Base-by-base conservation (phyloP, 1,284 basidiomycete species). In the Pascua sp. region DNA sequence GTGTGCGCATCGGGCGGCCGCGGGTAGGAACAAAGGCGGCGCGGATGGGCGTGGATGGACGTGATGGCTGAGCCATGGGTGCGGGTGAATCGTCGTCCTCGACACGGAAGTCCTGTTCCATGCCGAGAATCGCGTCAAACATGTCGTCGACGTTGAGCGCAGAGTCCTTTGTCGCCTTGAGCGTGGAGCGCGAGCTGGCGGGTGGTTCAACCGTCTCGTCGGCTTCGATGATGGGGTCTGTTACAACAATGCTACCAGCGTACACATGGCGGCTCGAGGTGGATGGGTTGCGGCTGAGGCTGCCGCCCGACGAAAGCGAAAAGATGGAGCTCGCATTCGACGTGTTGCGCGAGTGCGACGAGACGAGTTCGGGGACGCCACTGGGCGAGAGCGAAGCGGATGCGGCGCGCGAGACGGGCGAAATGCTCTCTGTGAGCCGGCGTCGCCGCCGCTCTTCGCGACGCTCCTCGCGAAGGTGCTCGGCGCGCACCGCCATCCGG, bases 91-190 rank as follows among this genome's bases (percentile, higher is more conserved):
- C 60, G n/a, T 66, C 64, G 44, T 67, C 67, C 12, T 70, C 68
- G 3, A 76, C 61, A 12, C 63, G 47, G 62, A 77, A 77, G 4
- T 62, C 69, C 53, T 76, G 66, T 56, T 78, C 76, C 75, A 78
- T 77, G 59, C 65, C 66, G 38, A 78, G 71, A 53, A 78, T 77
- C 62, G 77, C 75, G 49, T 78, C 75, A 15, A 78, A 64, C 75
- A 78, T 77, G 57, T 75, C 71, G 56, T 73, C 65, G 36, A 61
- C 60, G 1, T 67, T 67, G 47, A 70, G 24, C 24, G 24, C 24
- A 32, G 24, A 32, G 24, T 32, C 24, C 24, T 32, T 32, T 32
- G 24, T 32, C 7, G 57, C 56, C 37, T 54, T 59, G 41, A 62
- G 55, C 8, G 61, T 62, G 0, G 57, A 55, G 37, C 49, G 51